Evolutionary conservation across 495 filamentous ascomycete species (phyloP), one percentile per base, ranked within the genome.

Genomic region (Penicillium dipodomyicola): DNA sequence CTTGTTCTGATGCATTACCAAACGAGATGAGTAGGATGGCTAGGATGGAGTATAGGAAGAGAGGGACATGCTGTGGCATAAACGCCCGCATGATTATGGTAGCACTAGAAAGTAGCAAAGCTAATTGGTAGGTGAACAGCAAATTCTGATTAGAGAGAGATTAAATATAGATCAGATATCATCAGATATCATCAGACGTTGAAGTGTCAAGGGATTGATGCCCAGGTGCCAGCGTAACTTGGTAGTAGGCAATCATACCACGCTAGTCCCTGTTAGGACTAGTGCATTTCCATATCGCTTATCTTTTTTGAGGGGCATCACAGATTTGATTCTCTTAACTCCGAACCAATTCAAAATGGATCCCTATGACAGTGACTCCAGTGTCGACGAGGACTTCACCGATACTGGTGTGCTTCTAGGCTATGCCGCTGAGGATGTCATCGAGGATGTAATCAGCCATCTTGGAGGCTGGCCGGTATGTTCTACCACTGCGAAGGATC

Each of bases 361-460:
- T 49, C 76, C 82, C 17, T 90, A 95, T 67, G 89, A 94, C 62
- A 93, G 88, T 67, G 93, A 97, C 65, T 80, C 79, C 15, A 80
- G 79, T 47, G 60, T 80, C 30, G 90, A 86, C 27, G 81, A 82
- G 35, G 78, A 87, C 57, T 91, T 86, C 65, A 90, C 86, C 10
- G 90, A 92, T 67, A 99, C 94, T 17, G 88, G 86, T 61, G 91
- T 96, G 6, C 83, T 97, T 2, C 84, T 99, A 22, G 94, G 94
- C 17, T 97, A 96, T 69, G 87, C 92, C 7, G 90, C 90, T 1
- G 85, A 84, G 60, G 89, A 94, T 59, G 70, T 90, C 6, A 86
- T 88, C 33, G 89, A 91, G 27, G 92, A 99, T 66, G 77, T 79
- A n/a, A 85, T 94, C 63, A 96, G 88, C 68, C 90, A 94, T 52